Conservation (phyloP, 345 rosid species). For the Brassica cretica region DNA sequence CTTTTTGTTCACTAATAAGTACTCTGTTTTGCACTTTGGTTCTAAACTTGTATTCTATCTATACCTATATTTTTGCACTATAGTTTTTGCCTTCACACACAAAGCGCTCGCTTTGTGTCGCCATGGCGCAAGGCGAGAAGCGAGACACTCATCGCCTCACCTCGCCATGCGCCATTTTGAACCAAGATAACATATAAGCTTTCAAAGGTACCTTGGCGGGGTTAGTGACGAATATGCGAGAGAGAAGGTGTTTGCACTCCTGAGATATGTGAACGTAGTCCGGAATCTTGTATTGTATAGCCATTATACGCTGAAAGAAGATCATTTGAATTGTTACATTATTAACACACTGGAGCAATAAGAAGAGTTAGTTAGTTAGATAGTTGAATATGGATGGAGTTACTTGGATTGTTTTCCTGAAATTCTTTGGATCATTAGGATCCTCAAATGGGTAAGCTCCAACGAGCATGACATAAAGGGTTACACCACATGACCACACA, state of each 20-base stretch:
- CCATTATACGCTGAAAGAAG: constrained; percentile 69
- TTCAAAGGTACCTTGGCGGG: constrained; percentile 53
- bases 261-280: constrained; percentile 83
- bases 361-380: background rate
- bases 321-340: background rate
- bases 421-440: constrained; percentile 79
- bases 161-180: too few relatives aligned
- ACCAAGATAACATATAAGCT: too few relatives aligned
- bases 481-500: constrained; percentile 97
- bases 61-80: too few relatives aligned
- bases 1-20: too few relatives aligned
- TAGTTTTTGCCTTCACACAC: too few relatives aligned
- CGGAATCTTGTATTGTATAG: constrained; percentile 80
- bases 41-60: too few relatives aligned
- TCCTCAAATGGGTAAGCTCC: constrained; percentile 97
- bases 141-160: too few relatives aligned
- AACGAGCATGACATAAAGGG: constrained; percentile 88
- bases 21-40: too few relatives aligned
- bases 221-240: constrained; percentile 79
- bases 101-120: too few relatives aligned
- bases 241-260: constrained; percentile 76
- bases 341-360: background rate
- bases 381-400: constrained; percentile 5
- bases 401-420: constrained; percentile 93
- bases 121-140: too few relatives aligned